Conservation (phyloP, 345 rosid species). For the Syzygium aqueum region DNA sequence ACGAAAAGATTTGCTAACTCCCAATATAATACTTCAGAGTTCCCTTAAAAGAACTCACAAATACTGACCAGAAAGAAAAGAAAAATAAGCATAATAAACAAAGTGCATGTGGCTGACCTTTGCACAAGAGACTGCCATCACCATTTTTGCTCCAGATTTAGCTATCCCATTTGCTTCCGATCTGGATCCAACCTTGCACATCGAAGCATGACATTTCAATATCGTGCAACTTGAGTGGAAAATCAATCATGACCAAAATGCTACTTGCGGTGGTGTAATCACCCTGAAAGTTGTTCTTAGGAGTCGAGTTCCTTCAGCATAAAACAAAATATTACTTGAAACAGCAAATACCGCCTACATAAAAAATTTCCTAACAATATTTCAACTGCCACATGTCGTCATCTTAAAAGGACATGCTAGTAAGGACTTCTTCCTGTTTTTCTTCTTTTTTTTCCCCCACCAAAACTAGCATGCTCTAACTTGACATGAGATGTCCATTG, state of each 20-base stretch:
- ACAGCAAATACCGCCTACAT: neutral
- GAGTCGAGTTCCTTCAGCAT: neutral
- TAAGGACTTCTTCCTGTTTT: neutral
- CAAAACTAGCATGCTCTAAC: neutral
- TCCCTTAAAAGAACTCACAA: neutral
- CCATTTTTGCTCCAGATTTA: slow-evolving; percentile 97
- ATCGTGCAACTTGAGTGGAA: neutral
- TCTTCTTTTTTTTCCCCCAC: neutral
- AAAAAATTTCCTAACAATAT: neutral
- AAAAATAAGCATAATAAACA: neutral
- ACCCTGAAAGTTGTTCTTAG: neutral
- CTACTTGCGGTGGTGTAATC: neutral
- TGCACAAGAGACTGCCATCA: slow-evolving; percentile 97
- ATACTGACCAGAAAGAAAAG: neutral
- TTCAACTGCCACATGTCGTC: neutral
- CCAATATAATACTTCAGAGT: neutral
- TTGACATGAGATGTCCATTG: neutral
- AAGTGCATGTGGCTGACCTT: slow-evolving; percentile 37
- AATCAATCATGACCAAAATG: neutral
- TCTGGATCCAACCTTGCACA: slow-evolving; percentile 82
- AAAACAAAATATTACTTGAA: neutral
- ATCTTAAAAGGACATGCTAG: neutral
- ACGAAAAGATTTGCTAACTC: neutral
- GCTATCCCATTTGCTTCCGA: slow-evolving; percentile 97
- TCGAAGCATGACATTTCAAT: neutral